Percentiles rank a stretch among this genome's conserved stretches.
Conservation (phyloP, 768 basidiomycete species). For the Suillus variegatus region DNA sequence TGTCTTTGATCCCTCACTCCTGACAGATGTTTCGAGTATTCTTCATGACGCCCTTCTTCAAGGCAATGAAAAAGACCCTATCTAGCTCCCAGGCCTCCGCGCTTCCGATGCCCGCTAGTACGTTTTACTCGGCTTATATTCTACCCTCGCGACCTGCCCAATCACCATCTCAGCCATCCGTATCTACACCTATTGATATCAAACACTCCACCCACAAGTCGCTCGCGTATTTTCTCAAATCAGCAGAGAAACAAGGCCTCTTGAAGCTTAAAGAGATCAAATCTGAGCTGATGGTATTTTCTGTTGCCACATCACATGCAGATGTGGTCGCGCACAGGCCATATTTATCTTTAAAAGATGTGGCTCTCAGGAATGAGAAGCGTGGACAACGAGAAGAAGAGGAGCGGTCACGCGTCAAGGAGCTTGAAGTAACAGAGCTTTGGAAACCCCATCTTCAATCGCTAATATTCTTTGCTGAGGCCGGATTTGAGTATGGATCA, state of each 20-base stretch:
- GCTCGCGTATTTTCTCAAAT: slow-evolving; percentile 77
- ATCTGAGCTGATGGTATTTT: slow-evolving; percentile 54
- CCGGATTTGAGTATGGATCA: slow-evolving; percentile 57
- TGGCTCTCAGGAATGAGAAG: slow-evolving; percentile 64
- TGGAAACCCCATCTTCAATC: slow-evolving; percentile 67
- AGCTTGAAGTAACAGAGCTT: slow-evolving; percentile 63
- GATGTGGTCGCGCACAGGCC: slow-evolving; percentile 50
- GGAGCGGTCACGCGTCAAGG: slow-evolving; percentile 44
- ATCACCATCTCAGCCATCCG: slow-evolving; percentile 28
- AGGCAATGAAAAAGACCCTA: slow-evolving; percentile 58
- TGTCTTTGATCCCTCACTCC: background rate
- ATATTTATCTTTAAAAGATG: slow-evolving; percentile 64
- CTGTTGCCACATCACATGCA: slow-evolving; percentile 57
- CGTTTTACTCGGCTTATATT: slow-evolving; percentile 74
- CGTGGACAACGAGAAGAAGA: slow-evolving; percentile 55
- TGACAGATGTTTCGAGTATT: slow-evolving; percentile 36
- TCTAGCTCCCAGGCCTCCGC: slow-evolving; percentile 46
- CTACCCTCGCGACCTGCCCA: slow-evolving; percentile 77
- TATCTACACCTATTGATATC: slow-evolving; percentile 59
- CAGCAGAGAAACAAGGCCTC: slow-evolving; percentile 71
- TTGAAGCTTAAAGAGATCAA: slow-evolving; percentile 66
- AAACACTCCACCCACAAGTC: slow-evolving; percentile 83
- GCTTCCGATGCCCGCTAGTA: slow-evolving; percentile 78
- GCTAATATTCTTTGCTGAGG: slow-evolving; percentile 59
- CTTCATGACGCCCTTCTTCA: slow-evolving; percentile 68